Conservation (phyloP, 306 rosid genomes). For the Prinsepia uniflora region DNA sequence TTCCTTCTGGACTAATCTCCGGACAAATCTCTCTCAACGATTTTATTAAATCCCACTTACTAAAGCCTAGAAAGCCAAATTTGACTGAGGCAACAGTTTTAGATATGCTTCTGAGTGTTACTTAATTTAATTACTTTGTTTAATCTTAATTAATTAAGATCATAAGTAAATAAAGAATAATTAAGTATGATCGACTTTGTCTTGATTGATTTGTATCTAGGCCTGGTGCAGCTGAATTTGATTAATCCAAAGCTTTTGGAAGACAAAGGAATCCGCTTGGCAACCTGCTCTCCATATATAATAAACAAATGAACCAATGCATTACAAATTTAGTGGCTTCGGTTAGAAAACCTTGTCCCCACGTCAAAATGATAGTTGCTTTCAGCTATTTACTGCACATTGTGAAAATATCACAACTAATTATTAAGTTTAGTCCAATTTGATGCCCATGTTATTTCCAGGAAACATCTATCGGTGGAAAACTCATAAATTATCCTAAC, state of each 20-base stretch:
- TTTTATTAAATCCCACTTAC: conserved; percentile 20
- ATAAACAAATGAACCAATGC: not conserved
- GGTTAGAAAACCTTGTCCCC: conserved; percentile 2
- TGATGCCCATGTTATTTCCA: not conserved
- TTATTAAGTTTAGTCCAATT: not conserved
- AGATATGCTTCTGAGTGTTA: too few relatives aligned
- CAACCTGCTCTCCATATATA: not conserved
- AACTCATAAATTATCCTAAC: not conserved
- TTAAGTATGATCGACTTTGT: too few relatives aligned
- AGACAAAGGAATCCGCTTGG: not conserved
- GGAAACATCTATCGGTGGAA: not conserved
- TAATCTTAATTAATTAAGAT: too few relatives aligned
- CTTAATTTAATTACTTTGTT: too few relatives aligned
- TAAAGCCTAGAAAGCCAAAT: conserved; percentile 41
- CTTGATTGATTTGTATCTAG: not conserved
- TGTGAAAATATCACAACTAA: not conserved
- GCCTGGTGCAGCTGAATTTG: conserved; percentile 17
- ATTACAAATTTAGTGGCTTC: not conserved
- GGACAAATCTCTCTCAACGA: conserved; percentile 27
- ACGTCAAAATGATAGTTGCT: not conserved
- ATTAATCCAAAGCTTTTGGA: conserved; percentile 1
- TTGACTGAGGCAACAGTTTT: conserved; percentile 37
- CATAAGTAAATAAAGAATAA: too few relatives aligned
- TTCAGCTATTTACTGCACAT: not conserved
- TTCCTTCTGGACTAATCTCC: conserved; percentile 36